Base-by-base conservation (phyloP, 495 filamentous ascomycete genomes). In the Xylaria palmicola region DNA sequence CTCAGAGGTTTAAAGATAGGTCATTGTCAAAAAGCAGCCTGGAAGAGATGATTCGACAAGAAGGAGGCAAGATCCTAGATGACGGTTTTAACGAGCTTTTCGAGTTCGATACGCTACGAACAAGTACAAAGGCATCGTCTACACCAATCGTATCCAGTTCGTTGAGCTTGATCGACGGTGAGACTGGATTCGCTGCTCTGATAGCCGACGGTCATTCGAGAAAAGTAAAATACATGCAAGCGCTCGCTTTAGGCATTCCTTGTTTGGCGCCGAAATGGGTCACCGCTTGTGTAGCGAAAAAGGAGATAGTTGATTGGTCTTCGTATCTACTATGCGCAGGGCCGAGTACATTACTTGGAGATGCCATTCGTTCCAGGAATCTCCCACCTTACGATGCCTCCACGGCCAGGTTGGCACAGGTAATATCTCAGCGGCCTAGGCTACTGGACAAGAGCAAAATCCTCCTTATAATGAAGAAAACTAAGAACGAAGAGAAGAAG, bases 221-320 rank as follows among this genome's bases (percentile, higher is more conserved):
- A n/a, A 88, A 89, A 56, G 85, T 86, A 36, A 98, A 98, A 64
- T 97, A 94, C 73, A 89, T 98, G 81, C 93, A 98, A 71, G 94
- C 94, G 0, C 85, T 98, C 12, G 93, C 95, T 7, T 83, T 98
- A 4, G 90, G 91, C 4, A 71, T 98, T 1, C 95, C 95, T 0
- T 95, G 91, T 63, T 80, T 98, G 6, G 85, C 88, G 4, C 81
- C 81, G 0, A 84, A 86, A 30, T 98, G 95, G 95, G 77, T 98
- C 55, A 79, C 83, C 29, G 86, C 90, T 53, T 95, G 91, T 64
- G 74, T 90, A 2, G 68, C 79, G 7, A 81, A 83, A 55, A 77
- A 77, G 36, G 71, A 72, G 5, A 64, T 91, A 10, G 63, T 97
- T 6, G 84, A 90, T 37, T 97, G 92, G 90, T 76, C 80, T 2